Base-by-base conservation (phyloP, 352 stramenopile species). In the Pythium brachiatum region DNA sequence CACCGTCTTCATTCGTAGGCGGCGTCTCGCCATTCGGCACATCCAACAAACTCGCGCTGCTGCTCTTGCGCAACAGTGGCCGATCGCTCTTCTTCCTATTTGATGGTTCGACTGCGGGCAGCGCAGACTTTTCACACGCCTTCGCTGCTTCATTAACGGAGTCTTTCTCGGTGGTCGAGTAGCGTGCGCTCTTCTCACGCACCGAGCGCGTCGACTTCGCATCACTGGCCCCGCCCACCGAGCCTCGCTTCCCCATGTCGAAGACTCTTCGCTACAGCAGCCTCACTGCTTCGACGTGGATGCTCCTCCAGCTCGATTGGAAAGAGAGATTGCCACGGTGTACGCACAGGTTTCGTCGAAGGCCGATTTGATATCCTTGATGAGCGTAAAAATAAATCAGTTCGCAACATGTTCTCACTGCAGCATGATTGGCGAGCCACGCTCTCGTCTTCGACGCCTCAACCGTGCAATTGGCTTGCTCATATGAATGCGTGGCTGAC, bases 31-130 rank as follows among this genome's bases (percentile, higher is more conserved):
- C 26, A 38, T 29, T 54, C 34, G 26, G n/a, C 0, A 64, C 70
- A 26, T 88, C 81, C 0, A 90, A 36, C 1, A 86, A 36, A 48
- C 75, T 79, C 13, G 71, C 58, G 34, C 77, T 88, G 34, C 77
- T 88, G 62, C 75, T 88, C 65, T 90, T 90, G 6, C 78, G 75
- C 34, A 84, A 53, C 20, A 90, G 43, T 2, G 56, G 60, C 4
- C 55, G 62, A 27, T 65, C 38, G 21, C 36, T 63, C 27, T 52
- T 64, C 9, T 36, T 23, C 18, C 41, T 52, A 43, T 21, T 27
- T 2, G 6, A 15, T 20, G 4, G 6, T 1, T 18, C 53, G 18
- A 21, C 20, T 12, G 25, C 7, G 23, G 18, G 41, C 5, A 27
- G 20, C 23, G n/a, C 11, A 2, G 25, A 32, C 43, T 62, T 62